Base-by-base conservation (phyloP, 768 basidiomycete species). In the Mrakia gelida region DNA sequence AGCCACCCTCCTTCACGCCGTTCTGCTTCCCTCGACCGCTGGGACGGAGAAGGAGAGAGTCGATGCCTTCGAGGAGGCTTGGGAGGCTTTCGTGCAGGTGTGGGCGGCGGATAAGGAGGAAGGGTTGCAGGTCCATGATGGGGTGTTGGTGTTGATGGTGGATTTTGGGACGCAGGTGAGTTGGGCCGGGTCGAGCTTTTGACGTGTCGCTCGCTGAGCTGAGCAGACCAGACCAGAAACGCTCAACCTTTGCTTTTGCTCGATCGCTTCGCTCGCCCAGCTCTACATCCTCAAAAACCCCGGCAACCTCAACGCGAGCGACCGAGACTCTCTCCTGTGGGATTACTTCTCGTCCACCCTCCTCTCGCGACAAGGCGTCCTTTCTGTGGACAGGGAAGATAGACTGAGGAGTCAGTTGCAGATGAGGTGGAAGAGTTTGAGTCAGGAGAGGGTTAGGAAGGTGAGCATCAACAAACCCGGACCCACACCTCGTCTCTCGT, bases 81-180 rank as follows among this genome's bases (percentile, higher is more conserved):
- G 67, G 67, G 7, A 18, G 21, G 23, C 8, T 11, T 38, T 70
- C 38, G 0, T 45, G 67, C 34, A 34, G 18, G 67, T 70, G 1
- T 38, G 45, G 5, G 38, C 21, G 5, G 15, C 11, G 26, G 59
- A 59, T 6, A 45, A n/a, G 21, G 41, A 45, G 26, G 34, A 70
- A 45, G 67, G 67, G 7, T 26, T 45, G 67, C 4, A 18, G 26
- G 41, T 70, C 16, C 67, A 70, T 41, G 67, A 70, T 41, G 67
- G 67, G 9, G 41, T 70, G 41, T 23, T 70, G 38, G 38, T 2
- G 21, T 3, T 70, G 41, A 34, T 70, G 21, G 16, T 70, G 13
- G 67, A 70, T 38, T 41, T 70, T 34, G 67, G 67, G 41, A 70
- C 67, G 23, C 67, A 70, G 38, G 67, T 70, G 34, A n/a, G 67